Evolutionary conservation across 148 eudicot genomes (phyloP).

Genomic region (Nyssa sinensis): DNA sequence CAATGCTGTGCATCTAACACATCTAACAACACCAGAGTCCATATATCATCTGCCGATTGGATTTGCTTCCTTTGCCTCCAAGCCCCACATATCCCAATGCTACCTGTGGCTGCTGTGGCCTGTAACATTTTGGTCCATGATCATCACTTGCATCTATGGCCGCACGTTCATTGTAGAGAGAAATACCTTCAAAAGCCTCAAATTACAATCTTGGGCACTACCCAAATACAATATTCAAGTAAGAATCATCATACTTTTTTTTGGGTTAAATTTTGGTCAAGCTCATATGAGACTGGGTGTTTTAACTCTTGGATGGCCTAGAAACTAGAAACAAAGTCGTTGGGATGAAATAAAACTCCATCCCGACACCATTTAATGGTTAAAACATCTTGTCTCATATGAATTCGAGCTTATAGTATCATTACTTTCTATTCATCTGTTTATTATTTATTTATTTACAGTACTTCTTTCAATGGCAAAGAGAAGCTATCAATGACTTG

Average conservation of each 20-base stretch:
- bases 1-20: conserved; percentile 42
- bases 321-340: no score
- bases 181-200: conserved; percentile 42
- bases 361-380: no score
- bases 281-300: no score
- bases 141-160: conserved; percentile 25
- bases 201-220: conserved; percentile 47
- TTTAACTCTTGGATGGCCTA: no score
- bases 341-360: no score
- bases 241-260: no score
- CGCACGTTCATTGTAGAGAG: conserved; percentile 32
- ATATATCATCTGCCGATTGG: conserved; percentile 40
- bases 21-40: conserved; percentile 40
- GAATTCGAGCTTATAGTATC: no score
- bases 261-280: no score
- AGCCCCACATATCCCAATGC: conserved; percentile 33
- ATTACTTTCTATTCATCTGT: no score
- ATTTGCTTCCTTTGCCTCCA: conserved; percentile 39
- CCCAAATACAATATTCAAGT: conserved; percentile 51
- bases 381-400: no score
- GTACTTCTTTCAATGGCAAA: conserved; percentile 51
- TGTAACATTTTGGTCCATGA: conserved; percentile 32
- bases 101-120: conserved; percentile 40
- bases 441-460: conserved; percentile 20
- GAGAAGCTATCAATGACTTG: conserved; percentile 35